Conservation (phyloP, 495 filamentous ascomycete genomes). For the Xylaria curta region DNA sequence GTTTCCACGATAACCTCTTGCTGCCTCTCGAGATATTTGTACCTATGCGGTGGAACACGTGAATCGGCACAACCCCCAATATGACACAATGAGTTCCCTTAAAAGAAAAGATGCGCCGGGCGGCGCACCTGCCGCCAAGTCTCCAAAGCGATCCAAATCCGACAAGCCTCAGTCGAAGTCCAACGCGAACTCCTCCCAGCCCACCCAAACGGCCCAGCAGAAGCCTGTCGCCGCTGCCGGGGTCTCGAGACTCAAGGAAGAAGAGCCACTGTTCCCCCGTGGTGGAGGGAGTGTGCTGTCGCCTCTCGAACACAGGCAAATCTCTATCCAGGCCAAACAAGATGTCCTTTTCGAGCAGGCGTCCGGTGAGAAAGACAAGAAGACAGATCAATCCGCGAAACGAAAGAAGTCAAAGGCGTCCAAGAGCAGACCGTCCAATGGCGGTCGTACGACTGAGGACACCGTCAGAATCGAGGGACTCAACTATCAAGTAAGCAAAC, state of each 20-base stretch:
- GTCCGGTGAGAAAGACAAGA: conserved; percentile 51
- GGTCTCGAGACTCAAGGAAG: conserved; percentile 62
- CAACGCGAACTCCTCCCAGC: conserved; percentile 29
- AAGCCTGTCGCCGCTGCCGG: conserved; percentile 37
- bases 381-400: conserved; percentile 53
- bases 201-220: conserved; percentile 32
- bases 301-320: conserved; percentile 93
- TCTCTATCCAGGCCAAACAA: conserved; percentile 88
- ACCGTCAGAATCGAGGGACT: conserved; percentile 80
- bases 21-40: conserved; percentile 4
- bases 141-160: conserved; percentile 52
- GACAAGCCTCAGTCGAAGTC: conserved; percentile 40
- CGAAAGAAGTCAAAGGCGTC: conserved; percentile 60
- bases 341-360: conserved; percentile 94
- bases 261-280: conserved; percentile 89
- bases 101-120: conserved; percentile 57
- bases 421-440: conserved; percentile 55
- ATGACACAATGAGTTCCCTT: conserved; percentile 50
- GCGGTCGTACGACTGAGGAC: conserved; percentile 54
- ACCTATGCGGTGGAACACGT: background rate
- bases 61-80: background rate
- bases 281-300: conserved; percentile 91
- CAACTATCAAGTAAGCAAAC: conserved; percentile 76
- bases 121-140: conserved; percentile 47
- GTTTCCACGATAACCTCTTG: conserved; percentile 19